Evolutionary conservation across 2,329 filamentous ascomycete genomes (phyloP).

Genomic region (Cladobotryum protrusum): DNA sequence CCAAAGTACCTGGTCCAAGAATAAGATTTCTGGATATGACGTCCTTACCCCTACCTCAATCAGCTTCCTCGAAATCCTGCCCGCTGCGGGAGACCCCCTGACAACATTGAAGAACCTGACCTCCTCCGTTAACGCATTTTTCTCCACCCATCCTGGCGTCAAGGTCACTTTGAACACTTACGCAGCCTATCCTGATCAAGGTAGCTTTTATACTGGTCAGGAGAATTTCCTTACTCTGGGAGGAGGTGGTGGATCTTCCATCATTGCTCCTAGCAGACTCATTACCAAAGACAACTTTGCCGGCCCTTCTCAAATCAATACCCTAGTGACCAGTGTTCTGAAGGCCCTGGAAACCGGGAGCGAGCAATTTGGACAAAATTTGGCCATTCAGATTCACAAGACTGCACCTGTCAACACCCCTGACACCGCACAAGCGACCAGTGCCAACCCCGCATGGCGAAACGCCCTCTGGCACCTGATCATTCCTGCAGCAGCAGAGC

Average conservation of each 20-base stretch:
- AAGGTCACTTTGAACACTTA: constrained; percentile 4
- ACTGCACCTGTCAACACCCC: constrained; percentile 3
- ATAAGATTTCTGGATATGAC: constrained; percentile 1
- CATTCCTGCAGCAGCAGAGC: constrained; percentile 21
- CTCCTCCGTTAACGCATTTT: neutral
- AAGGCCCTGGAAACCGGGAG: neutral
- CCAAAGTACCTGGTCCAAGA: neutral
- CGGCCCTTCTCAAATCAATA: neutral
- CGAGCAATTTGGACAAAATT: neutral
- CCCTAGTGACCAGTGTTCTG: neutral
- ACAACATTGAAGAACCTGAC: neutral
- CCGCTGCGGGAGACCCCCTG: constrained; percentile 1
- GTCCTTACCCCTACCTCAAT: neutral
- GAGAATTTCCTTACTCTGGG: neutral
- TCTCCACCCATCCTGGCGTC: neutral
- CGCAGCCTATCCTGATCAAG: neutral
- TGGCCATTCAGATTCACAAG: neutral
- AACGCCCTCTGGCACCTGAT: constrained; percentile 19
- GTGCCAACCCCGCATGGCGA: constrained; percentile 5
- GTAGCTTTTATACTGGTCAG: neutral
- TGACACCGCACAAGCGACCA: neutral
- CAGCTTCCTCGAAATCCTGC: constrained; percentile 2
- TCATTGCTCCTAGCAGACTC: neutral
- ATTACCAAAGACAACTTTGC: constrained; percentile 5
- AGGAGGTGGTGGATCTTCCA: neutral